These are phyloP conservation scores for Volutella citrinella DNA, from an alignment of 2,329 filamentous ascomycete species.

Conservation along the genomic window DNA sequence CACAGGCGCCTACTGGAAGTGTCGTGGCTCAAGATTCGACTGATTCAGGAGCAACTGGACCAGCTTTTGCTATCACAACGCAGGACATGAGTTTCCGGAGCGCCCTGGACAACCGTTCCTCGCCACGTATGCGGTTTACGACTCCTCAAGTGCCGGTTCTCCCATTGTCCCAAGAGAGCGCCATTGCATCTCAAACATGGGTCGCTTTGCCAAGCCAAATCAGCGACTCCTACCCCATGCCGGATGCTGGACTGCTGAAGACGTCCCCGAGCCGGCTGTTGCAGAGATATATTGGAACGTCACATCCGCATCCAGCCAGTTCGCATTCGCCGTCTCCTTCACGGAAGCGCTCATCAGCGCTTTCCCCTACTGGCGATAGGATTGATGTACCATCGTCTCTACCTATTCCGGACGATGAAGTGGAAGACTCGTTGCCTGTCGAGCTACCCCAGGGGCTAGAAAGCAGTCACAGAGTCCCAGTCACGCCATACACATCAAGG, in stretches of 20 bases:
- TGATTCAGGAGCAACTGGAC: too few relatives aligned
- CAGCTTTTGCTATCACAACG: slow-evolving; percentile 29
- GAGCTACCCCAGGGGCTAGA: slow-evolving; percentile 2
- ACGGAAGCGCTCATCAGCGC: slow-evolving; percentile 2
- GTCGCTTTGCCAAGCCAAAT: slow-evolving; percentile 47
- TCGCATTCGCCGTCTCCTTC: slow-evolving; percentile 14
- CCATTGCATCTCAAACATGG: slow-evolving; percentile 30
- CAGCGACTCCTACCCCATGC: slow-evolving; percentile 51
- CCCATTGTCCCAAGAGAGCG: slow-evolving; percentile 9
- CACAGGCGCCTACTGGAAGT: too few relatives aligned
- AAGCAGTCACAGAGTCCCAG: slow-evolving; percentile 20
- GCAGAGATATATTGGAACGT: slow-evolving; percentile 43
- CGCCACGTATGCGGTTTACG: slow-evolving; percentile 23
- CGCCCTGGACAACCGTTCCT: slow-evolving; percentile 42
- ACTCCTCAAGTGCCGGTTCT: background rate
- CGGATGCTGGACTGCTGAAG: slow-evolving; percentile 24
- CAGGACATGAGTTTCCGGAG: slow-evolving; percentile 44
- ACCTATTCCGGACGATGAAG: too few relatives aligned
- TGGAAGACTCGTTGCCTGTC: slow-evolving; percentile 7
- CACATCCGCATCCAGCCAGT: slow-evolving; percentile 14
- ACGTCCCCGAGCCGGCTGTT: slow-evolving; percentile 49
- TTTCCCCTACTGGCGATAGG: background rate
- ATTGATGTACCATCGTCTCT: slow-evolving; percentile 26
- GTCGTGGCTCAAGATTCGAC: too few relatives aligned
- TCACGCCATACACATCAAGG: slow-evolving; percentile 17